These are phyloP conservation scores for Mycosarcoma maydis DNA, from an alignment of 1,284 basidiomycete species.

Conservation along the genomic window DNA sequence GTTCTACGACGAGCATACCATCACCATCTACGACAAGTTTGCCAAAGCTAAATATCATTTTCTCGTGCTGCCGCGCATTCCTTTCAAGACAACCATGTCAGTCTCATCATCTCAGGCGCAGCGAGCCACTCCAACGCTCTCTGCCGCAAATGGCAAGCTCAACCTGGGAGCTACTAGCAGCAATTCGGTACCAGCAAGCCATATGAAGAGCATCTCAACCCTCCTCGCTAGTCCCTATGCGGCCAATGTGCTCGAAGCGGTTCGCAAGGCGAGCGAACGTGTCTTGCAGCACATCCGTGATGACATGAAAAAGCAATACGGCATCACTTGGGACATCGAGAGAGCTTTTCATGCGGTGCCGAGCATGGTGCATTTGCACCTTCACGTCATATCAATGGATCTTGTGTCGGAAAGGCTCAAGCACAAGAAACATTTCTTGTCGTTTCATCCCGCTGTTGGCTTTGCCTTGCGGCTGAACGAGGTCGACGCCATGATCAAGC, in stretches of 20 bases:
- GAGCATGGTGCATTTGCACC: conserved; percentile 69
- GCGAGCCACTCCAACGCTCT: conserved; percentile 11
- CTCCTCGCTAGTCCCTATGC: conserved; percentile 55
- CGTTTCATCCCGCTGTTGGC: conserved; percentile 85
- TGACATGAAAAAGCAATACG: conserved; percentile 77
- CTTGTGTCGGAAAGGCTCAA: conserved; percentile 80
- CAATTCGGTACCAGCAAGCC: conserved; percentile 40
- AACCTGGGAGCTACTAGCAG: conserved; percentile 29
- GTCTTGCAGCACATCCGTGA: conserved; percentile 73
- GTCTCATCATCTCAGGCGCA: neutral
- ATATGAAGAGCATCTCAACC: conserved; percentile 42
- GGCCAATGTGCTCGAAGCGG: conserved; percentile 33
- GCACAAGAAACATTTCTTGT: conserved; percentile 87
- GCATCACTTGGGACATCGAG: conserved; percentile 47
- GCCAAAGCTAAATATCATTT: conserved; percentile 73
- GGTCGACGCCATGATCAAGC: conserved; percentile 9
- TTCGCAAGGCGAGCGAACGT: conserved; percentile 35
- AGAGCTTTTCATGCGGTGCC: conserved; percentile 85
- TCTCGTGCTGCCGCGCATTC: conserved; percentile 48
- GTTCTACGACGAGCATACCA: conserved; percentile 72
- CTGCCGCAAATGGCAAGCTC: conserved; percentile 41
- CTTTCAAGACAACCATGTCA: conserved; percentile 18
- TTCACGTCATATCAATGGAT: conserved; percentile 78
- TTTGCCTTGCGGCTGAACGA: conserved; percentile 85
- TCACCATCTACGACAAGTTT: conserved; percentile 84